Conservation (phyloP, 139 green algal species). For the Micractinium conductrix region DNA sequence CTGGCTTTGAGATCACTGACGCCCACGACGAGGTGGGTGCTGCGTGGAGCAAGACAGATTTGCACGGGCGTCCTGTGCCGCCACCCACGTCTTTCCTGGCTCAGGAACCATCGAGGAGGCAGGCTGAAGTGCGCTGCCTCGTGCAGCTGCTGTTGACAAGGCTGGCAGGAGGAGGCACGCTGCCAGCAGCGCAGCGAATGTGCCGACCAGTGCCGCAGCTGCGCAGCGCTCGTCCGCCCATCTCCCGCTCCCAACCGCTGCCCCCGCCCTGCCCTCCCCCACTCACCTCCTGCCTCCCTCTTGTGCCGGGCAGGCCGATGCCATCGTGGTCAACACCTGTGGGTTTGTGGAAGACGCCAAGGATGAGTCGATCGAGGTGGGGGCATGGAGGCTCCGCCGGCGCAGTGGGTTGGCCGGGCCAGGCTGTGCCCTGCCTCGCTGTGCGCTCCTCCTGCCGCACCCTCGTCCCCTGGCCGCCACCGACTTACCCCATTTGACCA, state of each 20-base stretch:
- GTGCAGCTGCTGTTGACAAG: too few relatives aligned
- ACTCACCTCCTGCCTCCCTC: not conserved
- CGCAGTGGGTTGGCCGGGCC: not conserved
- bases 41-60: not conserved
- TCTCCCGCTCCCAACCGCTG: too few relatives aligned
- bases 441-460: not conserved
- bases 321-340: constrained; percentile 91
- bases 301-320: constrained; percentile 63
- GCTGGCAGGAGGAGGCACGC: too few relatives aligned
- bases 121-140: too few relatives aligned
- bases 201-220: too few relatives aligned
- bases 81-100: too few relatives aligned
- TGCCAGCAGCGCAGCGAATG: too few relatives aligned
- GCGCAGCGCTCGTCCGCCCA: too few relatives aligned
- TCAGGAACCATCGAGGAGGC: too few relatives aligned
- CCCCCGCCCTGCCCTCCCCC: too few relatives aligned
- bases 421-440: not conserved
- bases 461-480: not conserved
- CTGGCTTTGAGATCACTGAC: constrained; percentile 74
- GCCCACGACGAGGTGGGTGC: constrained; percentile 53
- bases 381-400: not conserved
- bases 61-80: too few relatives aligned
- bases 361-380: constrained; percentile 81
- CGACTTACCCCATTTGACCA: not conserved
- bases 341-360: constrained; percentile 93